Conservation (phyloP, 2,329 filamentous ascomycete species). For the Fusarium dimerum region DNA sequence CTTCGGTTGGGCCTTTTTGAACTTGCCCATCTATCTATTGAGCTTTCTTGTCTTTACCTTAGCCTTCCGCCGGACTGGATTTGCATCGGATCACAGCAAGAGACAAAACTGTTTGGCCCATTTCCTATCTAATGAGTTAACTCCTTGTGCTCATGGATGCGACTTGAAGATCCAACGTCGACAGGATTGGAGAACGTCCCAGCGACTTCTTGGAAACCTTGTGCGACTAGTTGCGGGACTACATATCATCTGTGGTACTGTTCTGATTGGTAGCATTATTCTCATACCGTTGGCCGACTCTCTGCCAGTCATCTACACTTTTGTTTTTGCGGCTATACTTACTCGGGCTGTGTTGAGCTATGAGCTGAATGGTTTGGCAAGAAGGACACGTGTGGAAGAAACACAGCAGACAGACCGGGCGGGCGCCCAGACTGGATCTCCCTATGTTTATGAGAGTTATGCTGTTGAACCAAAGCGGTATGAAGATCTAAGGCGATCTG, state of each 20-base stretch:
- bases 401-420: background rate
- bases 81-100: background rate
- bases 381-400: constrained; percentile 2
- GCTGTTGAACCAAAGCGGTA: constrained; percentile 2
- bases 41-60: constrained; percentile 13
- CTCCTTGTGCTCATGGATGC: constrained; percentile 9
- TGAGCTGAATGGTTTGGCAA: constrained; percentile 9
- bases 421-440: background rate
- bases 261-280: constrained; percentile 10
- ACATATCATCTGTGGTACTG: constrained; percentile 13
- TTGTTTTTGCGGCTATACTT: constrained; percentile 9
- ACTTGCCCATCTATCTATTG: constrained; percentile 10
- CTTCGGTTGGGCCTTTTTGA: constrained; percentile 12
- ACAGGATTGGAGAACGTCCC: background rate
- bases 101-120: background rate
- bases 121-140: constrained; percentile 7
- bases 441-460: constrained; percentile 3
- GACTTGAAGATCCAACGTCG: constrained; percentile 1
- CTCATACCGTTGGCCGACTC: constrained; percentile 13
- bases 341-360: constrained; percentile 9
- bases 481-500: constrained; percentile 4
- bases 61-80: constrained; percentile 2
- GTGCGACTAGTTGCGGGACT: constrained; percentile 6
- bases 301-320: constrained; percentile 13
- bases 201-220: constrained; percentile 1